Evolutionary conservation across 345 rosid genomes (phyloP).

Genomic region (Sonneratia caseolaris): DNA sequence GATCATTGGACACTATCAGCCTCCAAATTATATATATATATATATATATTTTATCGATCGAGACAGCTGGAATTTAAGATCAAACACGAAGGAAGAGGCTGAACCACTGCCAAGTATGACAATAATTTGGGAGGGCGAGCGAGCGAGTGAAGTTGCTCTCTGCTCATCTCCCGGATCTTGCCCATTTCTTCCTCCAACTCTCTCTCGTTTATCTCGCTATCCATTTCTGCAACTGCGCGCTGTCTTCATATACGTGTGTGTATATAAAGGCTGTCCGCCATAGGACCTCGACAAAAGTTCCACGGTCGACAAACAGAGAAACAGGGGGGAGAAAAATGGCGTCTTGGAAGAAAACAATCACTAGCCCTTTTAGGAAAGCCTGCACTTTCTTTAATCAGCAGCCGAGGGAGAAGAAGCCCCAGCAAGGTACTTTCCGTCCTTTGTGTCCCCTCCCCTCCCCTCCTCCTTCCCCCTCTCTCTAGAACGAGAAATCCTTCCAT

Average conservation of each 20-base stretch:
- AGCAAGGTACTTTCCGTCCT: slow-evolving; percentile 20
- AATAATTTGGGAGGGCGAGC: not conserved
- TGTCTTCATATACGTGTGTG: not conserved
- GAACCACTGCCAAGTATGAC: too few species aligned
- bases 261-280: not conserved
- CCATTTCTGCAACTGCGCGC: not conserved
- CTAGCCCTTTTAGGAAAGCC: slow-evolving; percentile 80
- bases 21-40: too few species aligned
- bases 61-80: too few species aligned
- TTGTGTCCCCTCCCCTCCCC: too few species aligned
- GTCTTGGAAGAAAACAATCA: slow-evolving; percentile 80
- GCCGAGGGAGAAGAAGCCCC: slow-evolving; percentile 37
- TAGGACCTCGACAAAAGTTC: not conserved
- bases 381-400: slow-evolving; percentile 64
- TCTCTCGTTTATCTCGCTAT: not conserved
- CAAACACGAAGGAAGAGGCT: too few species aligned
- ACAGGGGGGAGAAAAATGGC: slow-evolving; percentile 27
- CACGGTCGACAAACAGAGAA: not conserved
- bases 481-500: too few species aligned
- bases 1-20: too few species aligned
- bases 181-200: slow-evolving; percentile 12
- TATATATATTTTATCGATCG: too few species aligned
- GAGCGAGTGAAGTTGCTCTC: slow-evolving; percentile 26
- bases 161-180: slow-evolving; percentile 73
- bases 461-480: not conserved